Percentiles rank a stretch among this genome's conserved stretches.
Conservation (phyloP, 2,329 filamentous ascomycete genomes). For the Dactylellina haptotyla region DNA sequence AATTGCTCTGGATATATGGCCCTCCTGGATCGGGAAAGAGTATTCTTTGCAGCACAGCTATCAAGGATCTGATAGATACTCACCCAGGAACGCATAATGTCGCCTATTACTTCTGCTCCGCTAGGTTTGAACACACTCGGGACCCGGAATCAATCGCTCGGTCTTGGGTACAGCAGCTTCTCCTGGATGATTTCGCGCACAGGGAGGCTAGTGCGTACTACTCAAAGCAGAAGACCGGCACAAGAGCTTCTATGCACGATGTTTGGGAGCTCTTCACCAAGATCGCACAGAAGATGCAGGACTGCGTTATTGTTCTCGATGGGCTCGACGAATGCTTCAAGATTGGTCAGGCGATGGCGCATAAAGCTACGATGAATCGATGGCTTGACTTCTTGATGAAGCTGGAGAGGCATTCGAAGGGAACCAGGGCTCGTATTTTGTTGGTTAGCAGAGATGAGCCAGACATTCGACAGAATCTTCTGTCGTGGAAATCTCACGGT, state of each 20-base stretch:
- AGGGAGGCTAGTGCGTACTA: constrained; percentile 21
- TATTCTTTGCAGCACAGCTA: constrained; percentile 25
- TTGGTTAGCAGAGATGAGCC: constrained; percentile 46
- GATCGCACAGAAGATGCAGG: constrained; percentile 14
- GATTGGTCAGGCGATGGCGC: constrained; percentile 11
- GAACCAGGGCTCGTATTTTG: constrained; percentile 30
- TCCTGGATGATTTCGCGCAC: constrained; percentile 31
- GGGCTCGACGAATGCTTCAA: constrained; percentile 54
- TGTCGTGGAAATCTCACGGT: constrained; percentile 7
- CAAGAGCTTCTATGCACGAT: constrained; percentile 22
- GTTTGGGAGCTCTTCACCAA: constrained; percentile 48
- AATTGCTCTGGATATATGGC: constrained; percentile 31
- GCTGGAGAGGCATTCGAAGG: constrained; percentile 16
- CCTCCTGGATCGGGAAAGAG: constrained; percentile 36
- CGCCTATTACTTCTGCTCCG: constrained; percentile 41
- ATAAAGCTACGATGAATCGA: constrained; percentile 33
- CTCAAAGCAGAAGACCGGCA: constrained; percentile 13
- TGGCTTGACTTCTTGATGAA: constrained; percentile 44
- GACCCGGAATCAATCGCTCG: constrained; percentile 49
- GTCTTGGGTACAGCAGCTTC: constrained; percentile 52
- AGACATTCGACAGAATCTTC: constrained; percentile 38
- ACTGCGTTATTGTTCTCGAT: constrained; percentile 49
- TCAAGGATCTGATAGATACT: constrained; percentile 35
- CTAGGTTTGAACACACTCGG: constrained; percentile 32
- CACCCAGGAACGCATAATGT: constrained; percentile 34